Evolutionary conservation across 768 basidiomycete genomes (phyloP).

Genomic region (Termitomyces sp.): DNA sequence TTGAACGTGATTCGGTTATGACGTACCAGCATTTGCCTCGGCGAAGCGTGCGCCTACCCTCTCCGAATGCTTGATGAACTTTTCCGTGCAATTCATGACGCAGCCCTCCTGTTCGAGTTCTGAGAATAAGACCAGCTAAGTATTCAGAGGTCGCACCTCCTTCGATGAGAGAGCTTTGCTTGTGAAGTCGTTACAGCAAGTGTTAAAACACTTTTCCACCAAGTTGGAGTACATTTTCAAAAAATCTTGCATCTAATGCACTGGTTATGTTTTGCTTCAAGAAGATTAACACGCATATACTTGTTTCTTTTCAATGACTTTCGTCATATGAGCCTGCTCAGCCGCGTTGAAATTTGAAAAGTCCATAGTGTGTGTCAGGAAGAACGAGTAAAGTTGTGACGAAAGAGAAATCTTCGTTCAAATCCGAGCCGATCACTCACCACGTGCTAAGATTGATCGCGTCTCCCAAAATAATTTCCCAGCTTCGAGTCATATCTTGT

Average conservation of each 20-base stretch:
- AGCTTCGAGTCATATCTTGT: neutral
- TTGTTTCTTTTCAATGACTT: conserved; percentile 95
- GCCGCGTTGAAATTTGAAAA: conserved; percentile 84
- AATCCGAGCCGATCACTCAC: neutral
- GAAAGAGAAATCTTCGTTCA: conserved; percentile 7
- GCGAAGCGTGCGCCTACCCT: conserved; percentile 89
- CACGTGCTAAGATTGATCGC: conserved; percentile 3
- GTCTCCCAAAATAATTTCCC: neutral
- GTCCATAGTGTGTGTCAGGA: conserved; percentile 57
- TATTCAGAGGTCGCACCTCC: conserved; percentile 53
- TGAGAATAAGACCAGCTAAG: neutral
- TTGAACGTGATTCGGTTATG: neutral
- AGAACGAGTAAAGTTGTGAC: conserved; percentile 6
- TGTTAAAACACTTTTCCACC: conserved; percentile 93
- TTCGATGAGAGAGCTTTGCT: conserved; percentile 90
- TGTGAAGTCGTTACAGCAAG: conserved; percentile 96
- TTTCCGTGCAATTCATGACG: conserved; percentile 91
- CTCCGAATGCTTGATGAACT: conserved; percentile 96
- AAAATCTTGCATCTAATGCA: conserved; percentile 93
- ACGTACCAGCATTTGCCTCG: conserved; percentile 85
- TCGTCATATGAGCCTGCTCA: conserved; percentile 96
- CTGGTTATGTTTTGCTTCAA: neutral
- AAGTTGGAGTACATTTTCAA: conserved; percentile 91
- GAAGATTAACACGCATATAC: conserved; percentile 30
- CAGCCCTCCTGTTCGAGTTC: conserved; percentile 64